Evolutionary conservation across 2,329 filamentous ascomycete species (phyloP).

Genomic region (Hymenoscyphus scutula): DNA sequence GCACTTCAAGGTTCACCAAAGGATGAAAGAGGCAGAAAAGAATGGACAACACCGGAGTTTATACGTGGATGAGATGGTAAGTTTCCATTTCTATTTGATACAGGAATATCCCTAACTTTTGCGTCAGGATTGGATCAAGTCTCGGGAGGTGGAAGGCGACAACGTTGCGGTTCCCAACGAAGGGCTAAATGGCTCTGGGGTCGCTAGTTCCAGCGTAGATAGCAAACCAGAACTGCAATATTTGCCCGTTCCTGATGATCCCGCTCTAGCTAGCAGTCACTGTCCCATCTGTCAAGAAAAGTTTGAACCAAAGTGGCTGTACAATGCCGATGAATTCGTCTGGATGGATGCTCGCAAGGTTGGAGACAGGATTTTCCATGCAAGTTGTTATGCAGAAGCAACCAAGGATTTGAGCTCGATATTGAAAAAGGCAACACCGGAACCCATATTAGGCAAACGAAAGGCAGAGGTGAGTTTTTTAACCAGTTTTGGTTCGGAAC

Average conservation of each 20-base stretch:
- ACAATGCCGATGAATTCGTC: constrained; percentile 93
- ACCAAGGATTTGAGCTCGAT: constrained; percentile 59
- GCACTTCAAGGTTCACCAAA: constrained; percentile 93
- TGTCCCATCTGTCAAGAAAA: constrained; percentile 96
- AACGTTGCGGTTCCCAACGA: constrained; percentile 45
- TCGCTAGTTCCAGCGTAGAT: constrained; percentile 39
- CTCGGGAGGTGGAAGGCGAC: constrained; percentile 74
- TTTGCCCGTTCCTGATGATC: constrained; percentile 80
- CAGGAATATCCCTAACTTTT: constrained; percentile 8
- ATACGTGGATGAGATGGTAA: constrained; percentile 86
- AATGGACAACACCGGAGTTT: constrained; percentile 88
- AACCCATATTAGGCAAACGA: constrained; percentile 68
- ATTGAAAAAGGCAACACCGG: constrained; percentile 53
- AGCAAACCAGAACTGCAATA: constrained; percentile 60
- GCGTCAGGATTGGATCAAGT: constrained; percentile 85
- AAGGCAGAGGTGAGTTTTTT: constrained; percentile 60
- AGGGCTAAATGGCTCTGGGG: constrained; percentile 40
- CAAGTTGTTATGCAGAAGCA: constrained; percentile 82
- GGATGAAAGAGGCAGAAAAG: constrained; percentile 81
- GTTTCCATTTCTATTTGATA: constrained; percentile 32
- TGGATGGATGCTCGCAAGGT: constrained; percentile 87
- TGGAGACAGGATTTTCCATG: constrained; percentile 80
- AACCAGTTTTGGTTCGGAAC: neutral
- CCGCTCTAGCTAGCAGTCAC: constrained; percentile 68
- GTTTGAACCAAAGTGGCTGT: constrained; percentile 89